phyloP scores from a whole-genome alignment of 2,329 filamentous ascomycete species.

The Cryphonectria parasitica region DNA sequence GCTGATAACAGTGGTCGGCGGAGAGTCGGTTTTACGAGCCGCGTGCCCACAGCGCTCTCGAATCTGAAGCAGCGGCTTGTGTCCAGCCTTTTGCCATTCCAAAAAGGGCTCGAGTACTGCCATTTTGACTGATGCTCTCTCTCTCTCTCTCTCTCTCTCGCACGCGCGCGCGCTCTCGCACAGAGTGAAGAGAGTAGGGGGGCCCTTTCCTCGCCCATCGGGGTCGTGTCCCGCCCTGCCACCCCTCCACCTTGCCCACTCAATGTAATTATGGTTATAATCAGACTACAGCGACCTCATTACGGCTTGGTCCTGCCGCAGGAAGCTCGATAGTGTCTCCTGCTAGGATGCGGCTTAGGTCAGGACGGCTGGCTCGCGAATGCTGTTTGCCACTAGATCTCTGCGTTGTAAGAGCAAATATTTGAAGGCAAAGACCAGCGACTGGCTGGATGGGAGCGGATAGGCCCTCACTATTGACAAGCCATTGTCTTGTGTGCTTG shows the following conservation, averaged over 20 bases:
- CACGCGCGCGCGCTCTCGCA: too few relatives aligned
- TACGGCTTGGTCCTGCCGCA: neutral
- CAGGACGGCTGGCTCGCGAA: neutral
- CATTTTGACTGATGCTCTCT: neutral
- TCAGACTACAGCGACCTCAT: neutral
- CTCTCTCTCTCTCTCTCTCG: neutral
- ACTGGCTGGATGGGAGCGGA: neutral
- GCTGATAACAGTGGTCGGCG: neutral
- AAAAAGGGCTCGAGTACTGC: neutral
- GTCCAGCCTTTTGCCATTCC: neutral
- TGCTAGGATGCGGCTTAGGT: neutral
- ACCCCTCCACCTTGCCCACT: neutral
- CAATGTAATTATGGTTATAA: slow-evolving; percentile 4
- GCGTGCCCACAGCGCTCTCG: neutral
- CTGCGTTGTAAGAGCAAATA: neutral
- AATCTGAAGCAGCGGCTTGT: neutral
- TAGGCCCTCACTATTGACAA: slow-evolving; percentile 11
- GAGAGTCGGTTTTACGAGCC: slow-evolving; percentile 6
- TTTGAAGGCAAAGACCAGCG: neutral
- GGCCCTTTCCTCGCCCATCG: neutral
- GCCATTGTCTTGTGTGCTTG: slow-evolving; percentile 7
- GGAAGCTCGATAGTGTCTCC: slow-evolving; percentile 4
- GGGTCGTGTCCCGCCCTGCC: slow-evolving; percentile 1
- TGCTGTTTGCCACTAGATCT: neutral
- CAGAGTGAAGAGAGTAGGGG: neutral